phyloP scores from a whole-genome alignment of 495 filamentous ascomycete species.

The Penicillium macrosclerotiorum region DNA sequence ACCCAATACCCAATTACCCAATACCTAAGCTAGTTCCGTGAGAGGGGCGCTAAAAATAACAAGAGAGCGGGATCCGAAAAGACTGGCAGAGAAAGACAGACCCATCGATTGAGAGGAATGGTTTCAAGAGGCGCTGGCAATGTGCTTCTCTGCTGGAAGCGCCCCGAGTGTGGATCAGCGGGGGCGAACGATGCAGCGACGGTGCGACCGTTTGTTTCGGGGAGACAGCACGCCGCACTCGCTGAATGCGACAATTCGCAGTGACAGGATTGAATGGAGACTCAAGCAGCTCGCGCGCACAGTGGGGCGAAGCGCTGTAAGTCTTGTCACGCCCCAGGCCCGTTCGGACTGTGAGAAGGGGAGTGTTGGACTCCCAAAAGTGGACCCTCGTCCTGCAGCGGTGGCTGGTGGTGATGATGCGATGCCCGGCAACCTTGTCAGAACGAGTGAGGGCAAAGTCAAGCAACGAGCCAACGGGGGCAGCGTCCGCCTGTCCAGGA shows the following conservation, averaged over 20 bases:
- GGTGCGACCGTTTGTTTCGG: not conserved
- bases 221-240: not conserved
- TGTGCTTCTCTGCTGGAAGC: not conserved
- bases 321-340: not conserved
- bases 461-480: no score
- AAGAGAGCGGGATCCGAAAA: no score
- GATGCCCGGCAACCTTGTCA: constrained; percentile 16
- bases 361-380: constrained; percentile 8
- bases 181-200: not conserved
- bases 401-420: constrained; percentile 18
- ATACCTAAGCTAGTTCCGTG: not conserved
- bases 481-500: no score
- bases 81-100: no score
- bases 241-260: not conserved
- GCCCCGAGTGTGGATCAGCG: not conserved
- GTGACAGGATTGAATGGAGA: not conserved
- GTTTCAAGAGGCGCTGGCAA: constrained; percentile 8
- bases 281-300: not conserved
- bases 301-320: not conserved
- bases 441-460: not conserved
- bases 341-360: no score
- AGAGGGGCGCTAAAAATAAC: not conserved
- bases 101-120: no score
- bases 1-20: no score
- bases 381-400: not conserved